Percentiles rank a stretch among this genome's conserved stretches.
Evolutionary conservation across 345 rosid species (phyloP).

Genomic region (Murraya koenigii): DNA sequence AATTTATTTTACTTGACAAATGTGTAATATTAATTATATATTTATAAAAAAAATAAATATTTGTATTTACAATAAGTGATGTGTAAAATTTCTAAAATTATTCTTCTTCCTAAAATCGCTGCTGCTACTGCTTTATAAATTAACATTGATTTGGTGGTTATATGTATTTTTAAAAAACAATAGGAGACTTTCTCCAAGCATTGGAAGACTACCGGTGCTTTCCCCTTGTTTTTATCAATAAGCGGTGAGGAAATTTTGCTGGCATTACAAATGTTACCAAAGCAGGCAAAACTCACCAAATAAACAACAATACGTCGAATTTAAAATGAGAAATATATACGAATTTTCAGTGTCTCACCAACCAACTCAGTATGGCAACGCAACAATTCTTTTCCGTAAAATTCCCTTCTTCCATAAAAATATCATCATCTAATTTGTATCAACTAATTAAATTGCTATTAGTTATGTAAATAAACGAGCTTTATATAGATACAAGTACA

Average conservation of each 20-base stretch:
- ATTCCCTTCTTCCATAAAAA: not conserved
- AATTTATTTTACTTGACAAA: too few species aligned
- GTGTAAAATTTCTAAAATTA: too few species aligned
- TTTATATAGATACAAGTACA: too few species aligned
- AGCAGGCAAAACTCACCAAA: not conserved
- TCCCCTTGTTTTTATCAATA: constrained; percentile 9
- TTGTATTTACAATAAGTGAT: too few species aligned
- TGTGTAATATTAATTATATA: too few species aligned
- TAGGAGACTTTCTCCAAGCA: too few species aligned
- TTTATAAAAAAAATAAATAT: too few species aligned
- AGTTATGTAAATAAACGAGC: not conserved
- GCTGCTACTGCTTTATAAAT: too few species aligned
- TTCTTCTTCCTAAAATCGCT: too few species aligned
- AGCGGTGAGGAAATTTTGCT: not conserved
- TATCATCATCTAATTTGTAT: not conserved
- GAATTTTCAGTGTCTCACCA: not conserved
- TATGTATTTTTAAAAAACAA: too few species aligned
- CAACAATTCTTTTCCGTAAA: not conserved
- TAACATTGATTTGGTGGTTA: too few species aligned
- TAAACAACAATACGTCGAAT: not conserved
- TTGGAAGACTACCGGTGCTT: too few species aligned
- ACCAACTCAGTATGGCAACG: not conserved
- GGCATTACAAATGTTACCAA: not conserved
- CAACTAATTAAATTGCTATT: not conserved
- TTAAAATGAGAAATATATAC: not conserved